A percentile compares a stretch with the other conserved stretches of the same genome.
These are phyloP conservation scores for Claviceps fusiformis DNA, from an alignment of 2,329 filamentous ascomycete genomes.

Conservation along the genomic window DNA sequence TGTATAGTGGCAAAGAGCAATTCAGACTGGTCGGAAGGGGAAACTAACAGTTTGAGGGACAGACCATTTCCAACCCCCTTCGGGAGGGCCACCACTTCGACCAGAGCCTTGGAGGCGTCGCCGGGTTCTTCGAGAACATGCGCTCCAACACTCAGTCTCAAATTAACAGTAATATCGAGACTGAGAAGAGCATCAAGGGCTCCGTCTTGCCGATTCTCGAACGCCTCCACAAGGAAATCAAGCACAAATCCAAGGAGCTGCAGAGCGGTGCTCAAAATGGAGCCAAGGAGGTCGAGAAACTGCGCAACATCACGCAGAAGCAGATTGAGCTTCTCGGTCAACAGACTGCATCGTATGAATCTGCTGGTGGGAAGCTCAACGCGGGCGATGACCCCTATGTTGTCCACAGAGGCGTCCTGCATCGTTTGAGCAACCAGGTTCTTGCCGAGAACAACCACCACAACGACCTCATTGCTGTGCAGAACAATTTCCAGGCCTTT, in stretches of 20 bases:
- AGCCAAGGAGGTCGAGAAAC: slow-evolving; percentile 84
- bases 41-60: not conserved
- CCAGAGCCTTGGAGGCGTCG: slow-evolving; percentile 72
- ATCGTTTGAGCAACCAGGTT: slow-evolving; percentile 82
- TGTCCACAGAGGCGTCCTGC: slow-evolving; percentile 63
- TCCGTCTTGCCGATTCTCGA: slow-evolving; percentile 80
- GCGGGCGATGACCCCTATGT: slow-evolving; percentile 79
- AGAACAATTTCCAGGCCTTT: slow-evolving; percentile 77
- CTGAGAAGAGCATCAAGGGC: slow-evolving; percentile 78
- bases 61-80: slow-evolving; percentile 76
- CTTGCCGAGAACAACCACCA: slow-evolving; percentile 92
- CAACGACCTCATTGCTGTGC: slow-evolving; percentile 82
- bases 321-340: slow-evolving; percentile 89
- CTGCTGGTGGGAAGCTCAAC: slow-evolving; percentile 55
- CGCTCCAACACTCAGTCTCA: slow-evolving; percentile 84
- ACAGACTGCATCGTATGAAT: slow-evolving; percentile 68
- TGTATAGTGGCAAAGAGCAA: not conserved
- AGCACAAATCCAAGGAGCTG: slow-evolving; percentile 88
- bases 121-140: slow-evolving; percentile 88
- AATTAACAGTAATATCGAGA: slow-evolving; percentile 79
- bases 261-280: slow-evolving; percentile 67
- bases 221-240: slow-evolving; percentile 88
- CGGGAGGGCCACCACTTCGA: slow-evolving; percentile 90
- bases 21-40: too few species aligned
- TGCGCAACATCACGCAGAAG: slow-evolving; percentile 75